Percentiles rank a stretch among this genome's conserved stretches.
Conservation (phyloP, 306 rosid species). For the Cucumis melo region DNA sequence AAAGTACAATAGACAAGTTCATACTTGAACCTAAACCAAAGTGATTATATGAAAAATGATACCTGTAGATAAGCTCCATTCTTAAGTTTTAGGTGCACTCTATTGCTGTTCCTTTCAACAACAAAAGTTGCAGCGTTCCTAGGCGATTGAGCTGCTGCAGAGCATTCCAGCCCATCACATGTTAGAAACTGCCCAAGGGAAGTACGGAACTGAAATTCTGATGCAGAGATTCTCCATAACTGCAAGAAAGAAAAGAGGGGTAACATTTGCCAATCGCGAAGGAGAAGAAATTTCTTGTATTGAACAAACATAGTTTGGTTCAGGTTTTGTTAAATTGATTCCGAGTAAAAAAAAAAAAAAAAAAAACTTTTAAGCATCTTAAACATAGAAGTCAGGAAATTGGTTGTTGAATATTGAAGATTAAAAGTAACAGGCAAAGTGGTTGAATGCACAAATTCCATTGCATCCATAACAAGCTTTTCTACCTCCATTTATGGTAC, state of each 20-base stretch:
- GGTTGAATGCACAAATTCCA: background rate
- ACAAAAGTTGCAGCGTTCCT: conserved; percentile 42
- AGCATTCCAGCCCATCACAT: conserved; percentile 46
- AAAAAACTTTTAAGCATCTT: background rate
- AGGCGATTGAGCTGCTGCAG: conserved; percentile 47
- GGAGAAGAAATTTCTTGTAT: background rate
- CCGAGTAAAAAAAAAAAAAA: background rate
- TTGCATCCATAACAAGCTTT: background rate
- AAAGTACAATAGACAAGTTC: background rate
- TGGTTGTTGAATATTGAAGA: background rate
- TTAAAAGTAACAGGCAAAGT: background rate
- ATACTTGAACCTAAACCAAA: background rate
- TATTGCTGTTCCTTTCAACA: conserved; percentile 41
- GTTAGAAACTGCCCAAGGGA: conserved; percentile 60
- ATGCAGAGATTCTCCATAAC: conserved; percentile 76
- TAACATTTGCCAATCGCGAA: background rate
- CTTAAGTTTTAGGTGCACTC: conserved; percentile 52
- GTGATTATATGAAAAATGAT: background rate
- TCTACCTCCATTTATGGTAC: background rate
- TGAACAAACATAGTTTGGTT: background rate
- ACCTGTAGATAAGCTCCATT: conserved; percentile 69
- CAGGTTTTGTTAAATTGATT: background rate
- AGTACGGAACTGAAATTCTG: conserved; percentile 57
- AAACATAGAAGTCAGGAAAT: background rate
- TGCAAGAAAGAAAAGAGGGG: conserved; percentile 18